These are phyloP conservation scores for Tetrahymena thermophila DNA, from an alignment of 73 alveolate species.

Conservation along the genomic window DNA sequence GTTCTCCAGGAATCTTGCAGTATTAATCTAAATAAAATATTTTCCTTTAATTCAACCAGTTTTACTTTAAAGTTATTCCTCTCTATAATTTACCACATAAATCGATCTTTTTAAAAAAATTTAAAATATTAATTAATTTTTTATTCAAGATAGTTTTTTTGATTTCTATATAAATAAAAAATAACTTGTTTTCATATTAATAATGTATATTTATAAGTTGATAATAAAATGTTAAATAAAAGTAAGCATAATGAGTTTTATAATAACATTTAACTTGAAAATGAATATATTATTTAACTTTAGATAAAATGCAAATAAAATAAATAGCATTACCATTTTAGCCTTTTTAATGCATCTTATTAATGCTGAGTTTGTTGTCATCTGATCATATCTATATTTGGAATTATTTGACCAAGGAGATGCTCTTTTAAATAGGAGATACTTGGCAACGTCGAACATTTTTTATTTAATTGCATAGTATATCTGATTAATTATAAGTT, in stretches of 20 bases:
- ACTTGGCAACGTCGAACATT: not conserved
- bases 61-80: not conserved
- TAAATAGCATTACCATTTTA: not conserved
- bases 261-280: too few relatives aligned
- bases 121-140: too few relatives aligned
- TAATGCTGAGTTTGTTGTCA: not conserved
- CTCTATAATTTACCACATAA: not conserved
- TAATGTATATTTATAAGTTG: too few relatives aligned
- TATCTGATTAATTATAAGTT: not conserved
- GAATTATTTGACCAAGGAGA: not conserved
- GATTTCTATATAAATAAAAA: too few relatives aligned
- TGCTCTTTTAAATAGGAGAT: not conserved
- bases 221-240: too few relatives aligned
- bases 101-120: not conserved
- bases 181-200: too few relatives aligned
- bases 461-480: not conserved
- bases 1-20: not conserved
- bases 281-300: too few relatives aligned
- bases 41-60: not conserved
- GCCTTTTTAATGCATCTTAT: not conserved
- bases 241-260: too few relatives aligned
- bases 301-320: not conserved
- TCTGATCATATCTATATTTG: not conserved
- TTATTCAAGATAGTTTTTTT: too few relatives aligned
- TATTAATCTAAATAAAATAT: not conserved